Evolutionary conservation across 192 early-diverging fungal genomes (phyloP).

Genomic region (Dimargaris xerosporica): DNA sequence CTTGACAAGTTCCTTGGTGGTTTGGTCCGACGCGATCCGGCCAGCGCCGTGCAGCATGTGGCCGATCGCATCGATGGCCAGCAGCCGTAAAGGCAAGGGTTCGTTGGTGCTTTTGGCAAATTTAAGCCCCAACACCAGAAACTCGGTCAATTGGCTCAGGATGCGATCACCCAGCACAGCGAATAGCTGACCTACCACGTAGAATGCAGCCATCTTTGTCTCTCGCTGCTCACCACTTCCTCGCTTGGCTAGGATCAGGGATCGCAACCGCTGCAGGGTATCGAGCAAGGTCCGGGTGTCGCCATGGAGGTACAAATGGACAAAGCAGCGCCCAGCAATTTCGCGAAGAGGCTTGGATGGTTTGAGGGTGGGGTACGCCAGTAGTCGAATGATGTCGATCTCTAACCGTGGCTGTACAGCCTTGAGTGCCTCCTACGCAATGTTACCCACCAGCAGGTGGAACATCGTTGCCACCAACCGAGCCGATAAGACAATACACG

Average conservation of each 20-base stretch:
- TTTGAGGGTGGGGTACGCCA: slow-evolving; percentile 43
- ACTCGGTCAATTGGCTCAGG: slow-evolving; percentile 28
- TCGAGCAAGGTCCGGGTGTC: slow-evolving; percentile 65
- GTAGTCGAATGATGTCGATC: slow-evolving; percentile 47
- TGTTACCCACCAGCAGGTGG: not conserved
- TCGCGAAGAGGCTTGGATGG: slow-evolving; percentile 50
- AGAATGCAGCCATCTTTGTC: slow-evolving; percentile 36
- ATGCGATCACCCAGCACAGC: slow-evolving; percentile 44
- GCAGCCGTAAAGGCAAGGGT: slow-evolving; percentile 42
- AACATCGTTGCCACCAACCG: not conserved
- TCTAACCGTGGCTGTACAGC: slow-evolving; percentile 55
- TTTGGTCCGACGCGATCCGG: slow-evolving; percentile 49
- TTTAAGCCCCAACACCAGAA: slow-evolving; percentile 15
- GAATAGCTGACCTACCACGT: slow-evolving; percentile 61
- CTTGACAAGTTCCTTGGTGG: slow-evolving; percentile 58
- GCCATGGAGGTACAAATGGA: slow-evolving; percentile 53
- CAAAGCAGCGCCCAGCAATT: slow-evolving; percentile 53
- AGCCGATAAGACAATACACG: not conserved
- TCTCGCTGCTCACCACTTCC: slow-evolving; percentile 27
- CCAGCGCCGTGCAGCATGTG: slow-evolving; percentile 49
- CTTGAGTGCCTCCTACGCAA: slow-evolving; percentile 37
- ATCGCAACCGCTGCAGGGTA: slow-evolving; percentile 48
- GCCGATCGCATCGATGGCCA: slow-evolving; percentile 46
- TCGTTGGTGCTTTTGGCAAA: slow-evolving; percentile 16
- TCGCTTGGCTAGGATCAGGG: slow-evolving; percentile 33